Evolutionary conservation across 768 basidiomycete genomes (phyloP), one percentile per base, ranked within the genome.

Genomic region (Russula sp.): DNA sequence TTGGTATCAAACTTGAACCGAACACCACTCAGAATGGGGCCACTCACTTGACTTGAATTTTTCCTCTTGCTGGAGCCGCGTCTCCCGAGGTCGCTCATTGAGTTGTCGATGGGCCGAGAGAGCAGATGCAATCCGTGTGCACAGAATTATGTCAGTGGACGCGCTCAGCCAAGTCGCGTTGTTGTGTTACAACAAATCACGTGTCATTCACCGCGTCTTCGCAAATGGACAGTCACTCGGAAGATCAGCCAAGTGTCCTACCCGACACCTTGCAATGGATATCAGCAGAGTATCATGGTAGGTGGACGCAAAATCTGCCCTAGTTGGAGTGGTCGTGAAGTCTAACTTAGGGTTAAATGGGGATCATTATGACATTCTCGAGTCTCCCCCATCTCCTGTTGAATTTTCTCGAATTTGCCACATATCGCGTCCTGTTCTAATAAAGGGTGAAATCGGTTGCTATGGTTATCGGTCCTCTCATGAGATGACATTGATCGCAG

Each of bases 341-440:
- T 36, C 25, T n/a, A 11, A 25, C 43, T 47, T 58, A 88, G 87
- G 83, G 60, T 70, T 86, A 69, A 88, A 89, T 67, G 85, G 85
- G 16, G 69, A 73, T 39, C 73, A 76, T 29, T 75, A 81, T 56
- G 77, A 81, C 43, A 72, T 78, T 18, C 71, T 88, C 8, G 74
- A 82, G 38, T 60, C 67, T 13, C 80, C 85, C 14, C 90, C 91
- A 29, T 80, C 83, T 0, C 72, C 88, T 7, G 67, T 90, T 22
- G 82, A 91, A 69, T 91, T 93, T 67, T 76, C 84, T 42, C 76
- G 84, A 54, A 73, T 91, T 18, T 79, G 86, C 6, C 82, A 85
- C 64, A 76, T 88, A 49, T 83, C 85, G 13, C 77, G 90, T 60
- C 91, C 91, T 4, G 86, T 85, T 16, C 69, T 93, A 8, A 87